A percentile compares a stretch with the other conserved stretches of the same genome.
Evolutionary conservation across 352 stramenopile species (phyloP).

Genomic region (Globisporangium radiosum): DNA sequence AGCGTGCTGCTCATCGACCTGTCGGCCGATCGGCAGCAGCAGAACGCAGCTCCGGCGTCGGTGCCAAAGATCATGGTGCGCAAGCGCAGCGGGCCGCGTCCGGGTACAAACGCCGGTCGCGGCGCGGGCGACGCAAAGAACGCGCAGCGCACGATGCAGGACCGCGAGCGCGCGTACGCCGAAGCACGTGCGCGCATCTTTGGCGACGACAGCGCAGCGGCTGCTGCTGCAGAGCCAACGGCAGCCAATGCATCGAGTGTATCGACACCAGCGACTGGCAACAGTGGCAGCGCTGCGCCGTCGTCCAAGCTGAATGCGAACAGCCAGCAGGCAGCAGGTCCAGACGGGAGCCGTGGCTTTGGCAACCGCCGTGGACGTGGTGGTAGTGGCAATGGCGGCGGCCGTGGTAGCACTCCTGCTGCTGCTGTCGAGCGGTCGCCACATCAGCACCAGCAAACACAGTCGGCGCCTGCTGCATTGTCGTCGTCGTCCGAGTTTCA

Average conservation of each 20-base stretch:
- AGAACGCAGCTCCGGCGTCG: constrained; percentile 59
- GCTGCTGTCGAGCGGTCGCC: constrained; percentile 1
- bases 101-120: constrained; percentile 26
- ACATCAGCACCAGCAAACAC: not conserved
- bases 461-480: not conserved
- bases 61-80: constrained; percentile 92
- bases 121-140: constrained; percentile 30
- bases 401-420: not conserved
- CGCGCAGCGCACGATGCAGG: constrained; percentile 72
- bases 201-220: constrained; percentile 43
- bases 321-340: constrained; percentile 42
- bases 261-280: not conserved
- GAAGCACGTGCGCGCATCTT: constrained; percentile 94
- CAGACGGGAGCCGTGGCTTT: constrained; percentile 50
- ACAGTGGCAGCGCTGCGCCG: constrained; percentile 2
- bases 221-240: constrained; percentile 5
- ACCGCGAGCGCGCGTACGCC: constrained; percentile 92
- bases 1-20: constrained; percentile 86
- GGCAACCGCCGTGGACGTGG: constrained; percentile 8
- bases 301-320: constrained; percentile 12
- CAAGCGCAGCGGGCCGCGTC: constrained; percentile 36
- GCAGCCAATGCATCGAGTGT: not conserved
- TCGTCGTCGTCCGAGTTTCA: not conserved
- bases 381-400: not conserved
- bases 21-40: constrained; percentile 60